Conservation (phyloP, 768 basidiomycete species). For the Mycena belliarum region DNA sequence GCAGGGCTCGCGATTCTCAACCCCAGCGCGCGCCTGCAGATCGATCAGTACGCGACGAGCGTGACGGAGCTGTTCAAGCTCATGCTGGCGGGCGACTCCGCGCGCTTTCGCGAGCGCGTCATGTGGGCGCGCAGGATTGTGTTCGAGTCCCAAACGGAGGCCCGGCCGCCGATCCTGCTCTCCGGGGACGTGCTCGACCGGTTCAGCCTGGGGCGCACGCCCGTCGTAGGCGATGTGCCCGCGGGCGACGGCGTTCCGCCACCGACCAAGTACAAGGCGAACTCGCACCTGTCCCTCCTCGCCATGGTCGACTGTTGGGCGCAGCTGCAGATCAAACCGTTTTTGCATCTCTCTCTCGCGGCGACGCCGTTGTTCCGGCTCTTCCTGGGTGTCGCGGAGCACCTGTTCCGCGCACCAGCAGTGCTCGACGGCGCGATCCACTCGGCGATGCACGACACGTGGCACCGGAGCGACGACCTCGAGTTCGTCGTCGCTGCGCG, state of each 20-base stretch:
- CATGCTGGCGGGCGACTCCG: constrained; percentile 67
- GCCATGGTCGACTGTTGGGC: constrained; percentile 99
- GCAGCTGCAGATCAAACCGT: constrained; percentile 80
- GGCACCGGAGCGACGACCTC: constrained; percentile 84
- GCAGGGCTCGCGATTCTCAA: constrained; percentile 98
- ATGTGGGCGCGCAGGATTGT: constrained; percentile 74
- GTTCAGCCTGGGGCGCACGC: constrained; percentile 75
- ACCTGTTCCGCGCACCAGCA: constrained; percentile 74
- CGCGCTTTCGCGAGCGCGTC: constrained; percentile 65
- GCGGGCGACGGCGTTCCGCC: background rate
- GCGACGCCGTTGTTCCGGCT: constrained; percentile 95
- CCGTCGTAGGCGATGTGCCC: constrained; percentile 49
- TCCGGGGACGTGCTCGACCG: constrained; percentile 86
- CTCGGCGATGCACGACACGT: constrained; percentile 71
- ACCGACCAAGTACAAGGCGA: constrained; percentile 46
- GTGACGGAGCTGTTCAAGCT: constrained; percentile 92
- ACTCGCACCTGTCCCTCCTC: constrained; percentile 90
- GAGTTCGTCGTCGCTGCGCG: constrained; percentile 95
- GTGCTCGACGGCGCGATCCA: constrained; percentile 70
- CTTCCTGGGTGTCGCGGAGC: constrained; percentile 96
- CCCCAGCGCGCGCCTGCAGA: constrained; percentile 83
- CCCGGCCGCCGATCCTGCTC: constrained; percentile 69
- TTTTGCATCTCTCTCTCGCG: constrained; percentile 86
- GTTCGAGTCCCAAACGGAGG: constrained; percentile 48
- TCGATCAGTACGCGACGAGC: constrained; percentile 85